Base-by-base conservation (phyloP, 1,139 yeast species). In the Sugiyamaella sp. region DNA sequence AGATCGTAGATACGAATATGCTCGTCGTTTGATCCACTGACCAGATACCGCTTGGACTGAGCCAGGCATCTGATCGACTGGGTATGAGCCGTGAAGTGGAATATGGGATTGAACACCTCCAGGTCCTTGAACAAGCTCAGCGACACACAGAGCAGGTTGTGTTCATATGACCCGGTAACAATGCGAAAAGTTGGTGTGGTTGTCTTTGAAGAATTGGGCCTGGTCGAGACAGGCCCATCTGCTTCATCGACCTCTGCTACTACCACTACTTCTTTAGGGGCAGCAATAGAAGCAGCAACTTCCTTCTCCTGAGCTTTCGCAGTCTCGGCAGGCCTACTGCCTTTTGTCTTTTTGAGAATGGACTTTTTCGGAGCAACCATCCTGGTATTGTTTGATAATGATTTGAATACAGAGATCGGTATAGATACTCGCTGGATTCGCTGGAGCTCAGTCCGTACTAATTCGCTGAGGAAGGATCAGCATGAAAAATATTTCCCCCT, bases 11-110 rank as follows among this genome's bases (percentile, higher is more conserved):
- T 87, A 64, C 96, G 82, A 57, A 93, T 91, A 68, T 90, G 96
- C 70, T 95, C 99, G 69, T 93, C 99, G 68, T 91, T 91, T 3
- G 96, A 86, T 4, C 99, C 99, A 2, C 97, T 87, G 2, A 89
- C 97, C 52, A 93, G 75, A 67, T 89, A 91, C 63, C 97, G 77
- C 63, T 83, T 86, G 24, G 95, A 89, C 27, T 85, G 76, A 59
- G 93, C 97, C 60, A 93, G 77, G 48, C 95, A 80, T 69, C 91
- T 85, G 56, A 93, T 89, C 29, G 97, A 87, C 54, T 89, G 79
- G 0, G 96, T 78, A 71, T 93, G 99, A 1, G 99, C 97, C 63
- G 93, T 89, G 71, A 93, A 93, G 70, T 93, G 98, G 77, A 93
- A 93, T 44, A 95, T 83, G 1, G 98, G 97, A 47, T 89, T 91